Evolutionary conservation across 2,329 filamentous ascomycete genomes (phyloP).

Genomic region (Arthrobotrys musiformis): DNA sequence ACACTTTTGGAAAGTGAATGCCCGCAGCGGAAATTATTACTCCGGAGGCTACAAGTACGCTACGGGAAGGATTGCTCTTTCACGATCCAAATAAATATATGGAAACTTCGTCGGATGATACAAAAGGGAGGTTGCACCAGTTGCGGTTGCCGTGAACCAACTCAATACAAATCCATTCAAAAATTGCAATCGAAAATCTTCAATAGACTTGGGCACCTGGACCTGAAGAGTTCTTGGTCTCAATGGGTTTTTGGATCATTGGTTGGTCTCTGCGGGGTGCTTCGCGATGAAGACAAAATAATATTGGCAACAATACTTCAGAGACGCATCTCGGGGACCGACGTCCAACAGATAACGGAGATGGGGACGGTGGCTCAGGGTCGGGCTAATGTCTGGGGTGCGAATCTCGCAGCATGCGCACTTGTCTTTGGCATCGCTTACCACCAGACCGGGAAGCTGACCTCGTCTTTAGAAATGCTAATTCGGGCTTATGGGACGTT

Average conservation of each 20-base stretch:
- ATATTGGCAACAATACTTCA: not conserved
- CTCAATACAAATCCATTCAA: not conserved
- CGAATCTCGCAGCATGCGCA: not conserved
- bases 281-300: not conserved
- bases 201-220: too few species aligned
- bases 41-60: not conserved
- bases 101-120: not conserved
- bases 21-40: not conserved
- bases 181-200: too few species aligned
- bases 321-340: not conserved
- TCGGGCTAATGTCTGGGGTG: too few species aligned
- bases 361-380: too few species aligned
- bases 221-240: not conserved
- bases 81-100: not conserved
- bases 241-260: not conserved
- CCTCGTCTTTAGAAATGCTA: not conserved
- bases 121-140: not conserved
- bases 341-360: too few species aligned
- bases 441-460: not conserved
- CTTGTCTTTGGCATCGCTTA: not conserved
- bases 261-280: not conserved
- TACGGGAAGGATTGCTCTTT: not conserved
- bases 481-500: not conserved
- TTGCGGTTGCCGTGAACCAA: too few species aligned
- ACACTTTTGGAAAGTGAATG: not conserved